Percentiles rank a stretch among this genome's conserved stretches.
Conservation (phyloP, 2,329 filamentous ascomycete genomes). For the Elsinoe perseae region DNA sequence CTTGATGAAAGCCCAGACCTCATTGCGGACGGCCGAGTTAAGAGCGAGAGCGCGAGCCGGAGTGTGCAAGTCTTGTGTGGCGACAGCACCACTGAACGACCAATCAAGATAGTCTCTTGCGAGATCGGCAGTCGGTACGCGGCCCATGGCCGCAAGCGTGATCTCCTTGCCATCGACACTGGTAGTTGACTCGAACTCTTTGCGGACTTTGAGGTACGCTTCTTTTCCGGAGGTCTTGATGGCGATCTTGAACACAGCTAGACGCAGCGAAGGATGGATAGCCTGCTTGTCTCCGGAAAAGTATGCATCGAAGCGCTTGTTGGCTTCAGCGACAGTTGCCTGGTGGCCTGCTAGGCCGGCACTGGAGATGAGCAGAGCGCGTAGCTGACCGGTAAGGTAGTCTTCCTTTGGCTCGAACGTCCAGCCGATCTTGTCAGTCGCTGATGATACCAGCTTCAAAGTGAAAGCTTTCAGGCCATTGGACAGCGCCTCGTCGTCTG, state of each 20-base stretch:
- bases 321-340: constrained; percentile 61
- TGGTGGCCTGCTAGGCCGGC: constrained; percentile 72
- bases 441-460: constrained; percentile 65
- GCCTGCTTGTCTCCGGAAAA: constrained; percentile 58
- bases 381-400: constrained; percentile 72
- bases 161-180: constrained; percentile 90
- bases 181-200: constrained; percentile 74
- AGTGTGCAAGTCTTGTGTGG: constrained; percentile 79
- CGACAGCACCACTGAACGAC: constrained; percentile 75
- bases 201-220: constrained; percentile 68
- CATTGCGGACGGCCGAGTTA: constrained; percentile 64
- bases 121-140: constrained; percentile 60
- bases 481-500: constrained; percentile 63
- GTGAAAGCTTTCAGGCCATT: constrained; percentile 70
- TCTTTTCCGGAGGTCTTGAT: constrained; percentile 63
- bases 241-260: constrained; percentile 70
- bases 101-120: constrained; percentile 62
- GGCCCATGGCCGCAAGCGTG: constrained; percentile 66
- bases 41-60: constrained; percentile 63
- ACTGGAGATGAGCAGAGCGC: constrained; percentile 68
- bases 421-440: constrained; percentile 77
- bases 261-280: constrained; percentile 74
- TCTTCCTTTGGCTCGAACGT: constrained; percentile 70
- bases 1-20: constrained; percentile 81
- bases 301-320: constrained; percentile 75